A percentile compares a stretch with the other conserved stretches of the same genome.
phyloP scores from a whole-genome alignment of 2,329 filamentous ascomycete species.

The Pyricularia sp. region DNA sequence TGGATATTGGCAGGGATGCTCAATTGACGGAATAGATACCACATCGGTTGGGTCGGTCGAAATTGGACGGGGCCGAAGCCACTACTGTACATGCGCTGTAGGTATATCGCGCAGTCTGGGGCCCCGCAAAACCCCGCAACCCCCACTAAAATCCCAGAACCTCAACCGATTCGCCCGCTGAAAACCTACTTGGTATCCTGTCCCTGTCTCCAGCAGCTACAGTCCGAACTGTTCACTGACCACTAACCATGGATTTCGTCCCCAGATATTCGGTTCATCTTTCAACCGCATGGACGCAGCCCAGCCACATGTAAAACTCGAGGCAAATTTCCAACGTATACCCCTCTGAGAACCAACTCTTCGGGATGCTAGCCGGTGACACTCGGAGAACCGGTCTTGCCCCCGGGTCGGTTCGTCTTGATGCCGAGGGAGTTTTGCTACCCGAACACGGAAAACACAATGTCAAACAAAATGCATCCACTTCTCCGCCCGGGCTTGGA shows the following conservation, averaged over 20 bases:
- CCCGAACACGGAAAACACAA: background rate
- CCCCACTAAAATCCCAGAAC: background rate
- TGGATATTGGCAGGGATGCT: background rate
- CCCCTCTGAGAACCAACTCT: background rate
- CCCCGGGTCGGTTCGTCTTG: background rate
- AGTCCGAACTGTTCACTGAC: background rate
- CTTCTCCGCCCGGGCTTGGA: background rate
- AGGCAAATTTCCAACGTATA: background rate
- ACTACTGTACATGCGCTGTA: background rate
- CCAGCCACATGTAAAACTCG: background rate
- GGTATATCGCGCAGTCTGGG: background rate
- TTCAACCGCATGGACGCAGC: background rate
- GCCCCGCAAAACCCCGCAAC: background rate
- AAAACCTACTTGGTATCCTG: background rate
- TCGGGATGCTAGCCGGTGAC: background rate
- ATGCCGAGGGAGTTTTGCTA: background rate
- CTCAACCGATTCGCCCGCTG: background rate
- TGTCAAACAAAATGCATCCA: background rate
- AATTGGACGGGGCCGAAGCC: background rate
- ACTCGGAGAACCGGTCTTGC: background rate
- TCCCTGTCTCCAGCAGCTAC: background rate
- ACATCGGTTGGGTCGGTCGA: background rate
- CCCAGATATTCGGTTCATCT: background rate
- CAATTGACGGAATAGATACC: background rate
- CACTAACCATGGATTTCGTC: background rate